Conservation (phyloP, 176 grass and related monocot genomes). For the Pontederia crassipes region DNA sequence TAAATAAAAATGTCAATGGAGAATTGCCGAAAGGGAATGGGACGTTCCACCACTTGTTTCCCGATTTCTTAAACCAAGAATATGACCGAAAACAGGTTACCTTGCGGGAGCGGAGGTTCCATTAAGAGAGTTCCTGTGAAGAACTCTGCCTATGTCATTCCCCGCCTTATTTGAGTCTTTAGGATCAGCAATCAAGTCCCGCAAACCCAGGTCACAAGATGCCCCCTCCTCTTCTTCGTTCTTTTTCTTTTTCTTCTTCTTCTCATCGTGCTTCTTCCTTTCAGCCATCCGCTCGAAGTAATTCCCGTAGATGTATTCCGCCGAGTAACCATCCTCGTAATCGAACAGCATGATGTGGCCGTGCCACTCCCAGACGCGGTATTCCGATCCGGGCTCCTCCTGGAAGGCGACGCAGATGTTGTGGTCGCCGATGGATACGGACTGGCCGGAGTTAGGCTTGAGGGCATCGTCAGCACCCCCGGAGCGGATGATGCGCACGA, state of each 20-base stretch:
- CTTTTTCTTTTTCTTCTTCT: constrained; percentile 29
- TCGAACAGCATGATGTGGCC: constrained; percentile 96
- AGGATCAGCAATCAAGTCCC: constrained; percentile 54
- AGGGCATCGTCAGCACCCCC: constrained; percentile 57
- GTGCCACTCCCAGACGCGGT: constrained; percentile 98
- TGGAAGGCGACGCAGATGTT: constrained; percentile 71
- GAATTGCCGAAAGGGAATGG: no score
- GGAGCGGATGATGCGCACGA: constrained; percentile 45
- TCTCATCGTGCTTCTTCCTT: constrained; percentile 44
- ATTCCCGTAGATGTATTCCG: constrained; percentile 90
- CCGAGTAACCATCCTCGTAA: constrained; percentile 79
- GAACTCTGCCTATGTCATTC: constrained; percentile 33
- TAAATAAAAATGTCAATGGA: no score
- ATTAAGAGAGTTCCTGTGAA: constrained; percentile 46
- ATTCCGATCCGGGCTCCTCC: constrained; percentile 62
- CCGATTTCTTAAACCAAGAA: no score
- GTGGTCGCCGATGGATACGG: constrained; percentile 81
- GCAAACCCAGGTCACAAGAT: constrained; percentile 38
- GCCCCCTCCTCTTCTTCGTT: background rate
- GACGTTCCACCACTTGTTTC: no score
- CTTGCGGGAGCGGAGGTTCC: no score
- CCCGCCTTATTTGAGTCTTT: constrained; percentile 12
- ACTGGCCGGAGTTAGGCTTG: constrained; percentile 82
- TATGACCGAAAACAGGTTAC: no score
- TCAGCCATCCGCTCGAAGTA: constrained; percentile 64